A percentile compares a stretch with the other conserved stretches of the same genome.
Evolutionary conservation across 2,329 filamentous ascomycete species (phyloP).

Genomic region (Curvularia sp.): DNA sequence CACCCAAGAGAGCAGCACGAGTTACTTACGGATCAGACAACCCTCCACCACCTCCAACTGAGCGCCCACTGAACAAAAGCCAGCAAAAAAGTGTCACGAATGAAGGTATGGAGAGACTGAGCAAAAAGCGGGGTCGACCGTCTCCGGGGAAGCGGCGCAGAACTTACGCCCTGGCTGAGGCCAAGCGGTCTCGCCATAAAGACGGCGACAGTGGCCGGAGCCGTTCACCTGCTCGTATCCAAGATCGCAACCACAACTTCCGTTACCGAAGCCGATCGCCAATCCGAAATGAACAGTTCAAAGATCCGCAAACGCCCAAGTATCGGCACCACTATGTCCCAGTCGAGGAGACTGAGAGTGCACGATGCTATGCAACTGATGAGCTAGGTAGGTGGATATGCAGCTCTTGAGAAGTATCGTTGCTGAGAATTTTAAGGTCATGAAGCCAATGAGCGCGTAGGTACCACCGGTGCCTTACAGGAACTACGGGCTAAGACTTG

Average conservation of each 20-base stretch:
- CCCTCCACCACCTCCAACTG: constrained; percentile 15
- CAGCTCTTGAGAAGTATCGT: background rate
- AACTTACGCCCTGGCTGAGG: background rate
- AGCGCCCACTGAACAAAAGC: background rate
- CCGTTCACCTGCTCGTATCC: constrained; percentile 10
- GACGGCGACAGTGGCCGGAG: background rate
- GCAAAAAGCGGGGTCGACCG: too few relatives aligned
- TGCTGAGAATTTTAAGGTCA: background rate
- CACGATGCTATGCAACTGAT: constrained; percentile 1
- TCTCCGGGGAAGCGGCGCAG: background rate
- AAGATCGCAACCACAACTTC: background rate
- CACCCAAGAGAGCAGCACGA: too few relatives aligned
- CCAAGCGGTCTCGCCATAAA: background rate
- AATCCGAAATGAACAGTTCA: background rate
- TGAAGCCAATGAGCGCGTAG: background rate
- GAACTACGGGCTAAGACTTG: background rate
- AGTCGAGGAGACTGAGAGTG: background rate
- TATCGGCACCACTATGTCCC: too few relatives aligned
- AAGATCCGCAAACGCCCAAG: background rate
- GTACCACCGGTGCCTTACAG: background rate
- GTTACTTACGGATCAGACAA: constrained; percentile 1
- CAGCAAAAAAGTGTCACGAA: background rate
- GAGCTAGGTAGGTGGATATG: background rate
- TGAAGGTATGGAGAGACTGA: too few relatives aligned
- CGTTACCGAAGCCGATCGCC: constrained; percentile 1